Percentiles rank a stretch among this genome's conserved stretches.
phyloP scores from a whole-genome alignment of 768 basidiomycete genomes.

The Dioszegia crocea region DNA sequence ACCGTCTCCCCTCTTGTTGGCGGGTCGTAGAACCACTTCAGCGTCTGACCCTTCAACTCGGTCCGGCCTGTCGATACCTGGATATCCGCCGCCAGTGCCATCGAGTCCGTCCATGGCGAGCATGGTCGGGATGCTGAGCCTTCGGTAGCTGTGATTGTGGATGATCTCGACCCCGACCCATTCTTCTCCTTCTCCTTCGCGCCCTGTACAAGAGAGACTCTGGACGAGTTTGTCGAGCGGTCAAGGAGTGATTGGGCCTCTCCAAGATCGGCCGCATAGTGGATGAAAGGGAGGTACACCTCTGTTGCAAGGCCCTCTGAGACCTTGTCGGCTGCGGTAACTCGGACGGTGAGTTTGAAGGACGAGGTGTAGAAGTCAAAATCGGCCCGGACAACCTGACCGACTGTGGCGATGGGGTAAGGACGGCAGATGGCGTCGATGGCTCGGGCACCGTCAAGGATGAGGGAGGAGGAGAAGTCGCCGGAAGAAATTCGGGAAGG shows the following conservation, averaged over 20 bases:
- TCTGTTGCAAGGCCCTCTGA: conserved; percentile 65
- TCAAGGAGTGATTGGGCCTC: background rate
- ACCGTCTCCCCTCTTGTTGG: conserved; percentile 44
- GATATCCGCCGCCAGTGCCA: conserved; percentile 34
- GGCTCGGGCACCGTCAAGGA: conserved; percentile 81
- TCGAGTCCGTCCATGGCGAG: background rate
- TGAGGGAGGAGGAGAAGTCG: conserved; percentile 53
- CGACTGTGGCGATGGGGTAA: conserved; percentile 72
- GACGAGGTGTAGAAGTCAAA: conserved; percentile 70
- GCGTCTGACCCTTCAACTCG: conserved; percentile 55
- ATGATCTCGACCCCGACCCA: background rate
- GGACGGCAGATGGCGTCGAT: conserved; percentile 79
- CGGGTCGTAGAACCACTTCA: conserved; percentile 56
- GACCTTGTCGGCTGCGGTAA: conserved; percentile 58
- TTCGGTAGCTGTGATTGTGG: background rate
- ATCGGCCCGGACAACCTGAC: conserved; percentile 60
- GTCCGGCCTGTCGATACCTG: conserved; percentile 55
- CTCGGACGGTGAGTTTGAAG: conserved; percentile 67
- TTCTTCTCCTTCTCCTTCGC: background rate
- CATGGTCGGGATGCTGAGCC: background rate
- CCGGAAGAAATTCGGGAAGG: conserved; percentile 28
- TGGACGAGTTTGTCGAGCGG: background rate
- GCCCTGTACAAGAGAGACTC: background rate
- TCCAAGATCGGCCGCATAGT: conserved; percentile 55
- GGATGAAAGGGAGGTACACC: conserved; percentile 83